Percentiles rank a stretch among this genome's conserved stretches.
These are phyloP conservation scores for Termitomyces heimii DNA, from an alignment of 768 basidiomycete species.

Conservation along the genomic window DNA sequence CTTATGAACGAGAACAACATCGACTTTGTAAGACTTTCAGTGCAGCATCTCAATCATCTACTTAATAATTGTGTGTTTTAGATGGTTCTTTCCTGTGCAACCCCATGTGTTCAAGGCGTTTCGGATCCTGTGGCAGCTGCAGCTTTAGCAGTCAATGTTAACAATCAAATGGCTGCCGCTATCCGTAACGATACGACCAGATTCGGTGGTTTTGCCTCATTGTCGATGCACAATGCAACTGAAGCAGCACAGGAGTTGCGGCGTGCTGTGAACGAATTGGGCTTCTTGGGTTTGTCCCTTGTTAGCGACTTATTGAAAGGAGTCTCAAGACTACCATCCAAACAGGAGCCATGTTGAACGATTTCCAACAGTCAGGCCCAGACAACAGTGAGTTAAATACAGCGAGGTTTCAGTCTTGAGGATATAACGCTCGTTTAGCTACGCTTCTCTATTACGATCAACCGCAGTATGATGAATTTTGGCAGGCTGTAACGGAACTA, in stretches of 20 bases:
- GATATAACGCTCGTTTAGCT: conserved; percentile 13
- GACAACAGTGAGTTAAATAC: conserved; percentile 24
- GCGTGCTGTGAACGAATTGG: conserved; percentile 32
- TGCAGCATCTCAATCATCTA: background rate
- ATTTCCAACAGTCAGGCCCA: conserved; percentile 37
- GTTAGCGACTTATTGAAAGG: background rate
- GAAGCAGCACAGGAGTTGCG: conserved; percentile 33
- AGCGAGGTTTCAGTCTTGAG: too few relatives aligned
- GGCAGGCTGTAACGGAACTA: conserved; percentile 30
- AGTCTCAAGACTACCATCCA: background rate
- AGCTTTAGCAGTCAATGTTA: conserved; percentile 26
- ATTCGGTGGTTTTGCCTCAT: conserved; percentile 35
- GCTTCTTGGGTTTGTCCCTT: conserved; percentile 25
- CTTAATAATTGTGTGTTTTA: conserved; percentile 1
- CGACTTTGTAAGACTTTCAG: conserved; percentile 25
- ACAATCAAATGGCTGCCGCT: conserved; percentile 28
- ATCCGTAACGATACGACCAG: conserved; percentile 34
- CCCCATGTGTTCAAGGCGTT: conserved; percentile 33
- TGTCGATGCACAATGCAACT: conserved; percentile 41
- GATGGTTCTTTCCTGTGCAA: conserved; percentile 35
- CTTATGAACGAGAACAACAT: conserved; percentile 31
- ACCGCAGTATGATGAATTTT: conserved; percentile 32
- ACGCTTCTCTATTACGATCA: conserved; percentile 33
- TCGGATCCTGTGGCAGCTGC: conserved; percentile 26
- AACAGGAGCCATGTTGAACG: conserved; percentile 33